A percentile compares a stretch with the other conserved stretches of the same genome.
Evolutionary conservation across 1,139 yeast genomes (phyloP).

Genomic region (Geotrichum australiense): DNA sequence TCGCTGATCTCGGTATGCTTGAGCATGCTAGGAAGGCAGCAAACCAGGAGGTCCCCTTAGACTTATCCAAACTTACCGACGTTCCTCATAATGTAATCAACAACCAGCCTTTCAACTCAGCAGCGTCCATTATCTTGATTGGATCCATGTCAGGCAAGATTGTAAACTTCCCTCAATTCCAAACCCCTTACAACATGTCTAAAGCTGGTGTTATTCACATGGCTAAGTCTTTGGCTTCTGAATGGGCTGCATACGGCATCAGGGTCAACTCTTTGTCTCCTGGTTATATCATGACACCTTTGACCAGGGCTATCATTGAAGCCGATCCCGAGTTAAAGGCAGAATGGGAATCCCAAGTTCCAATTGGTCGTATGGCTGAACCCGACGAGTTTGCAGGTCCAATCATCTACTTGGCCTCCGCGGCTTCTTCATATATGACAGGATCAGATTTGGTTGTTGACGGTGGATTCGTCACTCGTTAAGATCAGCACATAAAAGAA

Average conservation of each 20-base stretch:
- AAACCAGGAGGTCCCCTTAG: conserved; percentile 5
- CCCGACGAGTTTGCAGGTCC: conserved; percentile 77
- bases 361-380: conserved; percentile 73
- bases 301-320: conserved; percentile 51
- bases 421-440: conserved; percentile 74
- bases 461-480: conserved; percentile 70
- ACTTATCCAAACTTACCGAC: not conserved
- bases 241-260: conserved; percentile 74
- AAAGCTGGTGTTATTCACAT: conserved; percentile 81
- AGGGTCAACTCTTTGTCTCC: conserved; percentile 77
- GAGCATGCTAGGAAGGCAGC: not conserved
- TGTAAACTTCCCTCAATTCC: conserved; percentile 78
- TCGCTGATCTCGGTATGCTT: conserved; percentile 47
- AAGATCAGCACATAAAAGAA: no score
- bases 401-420: conserved; percentile 62
- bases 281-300: conserved; percentile 68
- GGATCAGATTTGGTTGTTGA: conserved; percentile 75
- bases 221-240: conserved; percentile 70
- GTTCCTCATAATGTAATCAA: not conserved
- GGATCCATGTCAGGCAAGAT: conserved; percentile 85
- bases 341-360: conserved; percentile 59
- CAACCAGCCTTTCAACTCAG: conserved; percentile 1
- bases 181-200: conserved; percentile 78
- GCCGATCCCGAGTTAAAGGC: conserved; percentile 46
- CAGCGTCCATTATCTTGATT: conserved; percentile 64